These are phyloP conservation scores for Fusarium guadeloupense DNA, from an alignment of 2,329 filamentous ascomycete species.

Conservation along the genomic window DNA sequence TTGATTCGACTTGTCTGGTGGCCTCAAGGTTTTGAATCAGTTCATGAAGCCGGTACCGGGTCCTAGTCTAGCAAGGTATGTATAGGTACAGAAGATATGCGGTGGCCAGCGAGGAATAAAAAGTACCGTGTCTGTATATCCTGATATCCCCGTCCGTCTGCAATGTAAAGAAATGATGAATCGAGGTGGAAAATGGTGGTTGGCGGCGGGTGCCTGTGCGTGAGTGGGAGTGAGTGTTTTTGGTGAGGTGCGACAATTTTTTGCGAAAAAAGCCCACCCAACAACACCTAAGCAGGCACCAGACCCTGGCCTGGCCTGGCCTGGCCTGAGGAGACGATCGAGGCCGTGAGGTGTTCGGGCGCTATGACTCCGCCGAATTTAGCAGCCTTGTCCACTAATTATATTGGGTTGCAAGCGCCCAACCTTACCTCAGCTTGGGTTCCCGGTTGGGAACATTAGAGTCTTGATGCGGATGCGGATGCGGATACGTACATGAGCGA, in stretches of 20 bases:
- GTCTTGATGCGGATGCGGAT: too few relatives aligned
- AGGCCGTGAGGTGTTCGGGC: not conserved
- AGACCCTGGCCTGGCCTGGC: not conserved
- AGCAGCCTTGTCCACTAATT: not conserved
- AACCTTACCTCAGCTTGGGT: not conserved
- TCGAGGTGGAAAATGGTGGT: not conserved
- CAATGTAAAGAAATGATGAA: not conserved
- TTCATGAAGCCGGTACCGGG: not conserved
- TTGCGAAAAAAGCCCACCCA: not conserved
- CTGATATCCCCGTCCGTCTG: not conserved
- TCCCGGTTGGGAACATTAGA: not conserved
- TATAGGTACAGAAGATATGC: too few relatives aligned
- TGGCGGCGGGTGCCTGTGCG: not conserved
- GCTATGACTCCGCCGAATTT: not conserved
- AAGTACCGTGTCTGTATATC: not conserved
- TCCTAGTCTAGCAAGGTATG: not conserved
- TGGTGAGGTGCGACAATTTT: slow-evolving; percentile 29
- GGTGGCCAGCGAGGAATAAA: too few relatives aligned
- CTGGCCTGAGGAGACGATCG: not conserved
- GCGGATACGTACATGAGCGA: too few relatives aligned
- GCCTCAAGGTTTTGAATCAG: slow-evolving; percentile 17
- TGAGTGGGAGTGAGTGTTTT: too few relatives aligned
- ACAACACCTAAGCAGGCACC: not conserved
- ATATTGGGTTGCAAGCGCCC: not conserved
- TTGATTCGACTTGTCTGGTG: slow-evolving; percentile 13